Evolutionary conservation across 805 yeast genomes (phyloP), one percentile per base, ranked within the genome.

Genomic region (Brettanomyces sp.): DNA sequence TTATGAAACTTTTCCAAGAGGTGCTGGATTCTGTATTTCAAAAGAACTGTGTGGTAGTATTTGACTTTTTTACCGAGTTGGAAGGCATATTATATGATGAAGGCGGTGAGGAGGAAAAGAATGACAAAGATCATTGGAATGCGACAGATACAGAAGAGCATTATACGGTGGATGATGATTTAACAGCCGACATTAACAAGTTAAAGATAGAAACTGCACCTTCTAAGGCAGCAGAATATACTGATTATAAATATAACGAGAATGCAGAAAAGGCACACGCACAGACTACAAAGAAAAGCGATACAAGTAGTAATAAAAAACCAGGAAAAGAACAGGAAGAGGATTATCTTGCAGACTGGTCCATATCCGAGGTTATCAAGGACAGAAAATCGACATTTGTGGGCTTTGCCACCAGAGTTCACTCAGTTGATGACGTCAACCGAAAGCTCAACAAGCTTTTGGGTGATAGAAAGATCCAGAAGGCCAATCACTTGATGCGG

Each of bases 361-460:
- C 66, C 0, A 70, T 73, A 9, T 82, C 95, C 1, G 95, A 85
- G 1, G 85, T 95, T 0, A 73, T 90, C 1, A 66, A 73, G 1
- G 99, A 91, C 60, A 67, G 97, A 46, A 88, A 86, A 12, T 88
- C 96, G 0, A 81, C 87, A 1, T 91, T 91, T 55, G 73, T 88
- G 44, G 97, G 85, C 0, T 84, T 79, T 58, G 87, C 90, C 0
- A 67, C 79, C 35, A 65, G 62, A 41, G 91, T 82, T 0, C 58
- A 70, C 14, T 72, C 84, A 0, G 82, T 80, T n/a, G 79, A 77
- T 3, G 88, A 90, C 47, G 95, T 89, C 1, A 60, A 69, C 46
- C 65, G 64, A 5, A 69, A 67, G 34, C 58, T 91, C 4, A 72
- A 69, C 0, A 57, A 65, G 11, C 63, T 93, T 36, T 72, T 76